These are phyloP conservation scores for Boeremia lycopersici DNA, from an alignment of 2,329 filamentous ascomycete species.

Conservation along the genomic window DNA sequence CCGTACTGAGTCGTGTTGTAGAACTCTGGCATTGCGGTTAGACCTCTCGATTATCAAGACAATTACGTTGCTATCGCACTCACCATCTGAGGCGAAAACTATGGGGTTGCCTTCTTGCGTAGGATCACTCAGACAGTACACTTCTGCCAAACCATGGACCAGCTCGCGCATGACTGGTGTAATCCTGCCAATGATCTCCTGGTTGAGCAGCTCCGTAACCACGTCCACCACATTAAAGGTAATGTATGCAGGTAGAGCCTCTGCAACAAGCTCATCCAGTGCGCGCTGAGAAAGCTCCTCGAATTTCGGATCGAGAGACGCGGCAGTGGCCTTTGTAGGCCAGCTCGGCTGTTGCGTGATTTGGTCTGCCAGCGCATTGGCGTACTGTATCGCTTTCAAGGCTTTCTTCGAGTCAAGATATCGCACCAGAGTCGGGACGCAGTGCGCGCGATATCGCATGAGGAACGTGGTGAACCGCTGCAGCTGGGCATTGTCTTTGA, in stretches of 20 bases:
- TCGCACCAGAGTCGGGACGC: slow-evolving; percentile 68
- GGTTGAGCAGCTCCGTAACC: slow-evolving; percentile 69
- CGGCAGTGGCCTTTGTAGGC: slow-evolving; percentile 27
- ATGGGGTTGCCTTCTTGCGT: slow-evolving; percentile 73
- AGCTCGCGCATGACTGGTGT: slow-evolving; percentile 66
- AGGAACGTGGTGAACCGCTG: slow-evolving; percentile 70
- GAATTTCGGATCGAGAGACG: slow-evolving; percentile 61
- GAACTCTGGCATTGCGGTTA: slow-evolving; percentile 60
- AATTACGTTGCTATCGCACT: background rate
- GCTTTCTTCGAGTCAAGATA: slow-evolving; percentile 74
- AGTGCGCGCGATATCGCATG: slow-evolving; percentile 61
- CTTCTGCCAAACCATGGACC: slow-evolving; percentile 73
- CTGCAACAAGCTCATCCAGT: slow-evolving; percentile 65
- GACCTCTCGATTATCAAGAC: background rate
- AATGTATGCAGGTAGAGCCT: slow-evolving; percentile 73
- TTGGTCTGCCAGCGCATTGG: slow-evolving; percentile 67
- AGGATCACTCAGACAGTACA: slow-evolving; percentile 76
- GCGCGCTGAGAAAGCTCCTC: slow-evolving; percentile 65
- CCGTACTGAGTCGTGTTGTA: slow-evolving; percentile 74
- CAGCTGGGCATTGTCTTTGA: slow-evolving; percentile 65
- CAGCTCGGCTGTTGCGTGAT: slow-evolving; percentile 56
- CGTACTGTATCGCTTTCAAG: slow-evolving; percentile 69
- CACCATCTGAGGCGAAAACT: slow-evolving; percentile 74
- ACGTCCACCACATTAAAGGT: slow-evolving; percentile 69
- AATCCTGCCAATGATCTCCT: slow-evolving; percentile 68